Conservation (phyloP, 495 filamentous ascomycete species). For the Daldinia concentrica region DNA sequence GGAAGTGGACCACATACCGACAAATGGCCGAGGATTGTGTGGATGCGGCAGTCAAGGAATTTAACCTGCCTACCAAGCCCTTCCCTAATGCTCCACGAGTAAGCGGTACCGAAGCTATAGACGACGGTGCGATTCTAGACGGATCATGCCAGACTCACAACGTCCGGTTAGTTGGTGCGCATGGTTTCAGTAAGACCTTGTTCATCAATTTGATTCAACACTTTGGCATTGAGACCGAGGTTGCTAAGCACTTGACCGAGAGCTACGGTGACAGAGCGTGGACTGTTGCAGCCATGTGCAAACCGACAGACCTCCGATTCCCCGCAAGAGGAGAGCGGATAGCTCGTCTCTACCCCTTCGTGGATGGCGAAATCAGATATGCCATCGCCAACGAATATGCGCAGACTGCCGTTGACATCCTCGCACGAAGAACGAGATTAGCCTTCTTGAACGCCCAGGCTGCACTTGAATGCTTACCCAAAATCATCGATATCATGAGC, state of each 20-base stretch:
- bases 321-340: constrained; percentile 88
- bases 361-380: constrained; percentile 96
- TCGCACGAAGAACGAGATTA: constrained; percentile 86
- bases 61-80: constrained; percentile 72
- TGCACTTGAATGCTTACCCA: constrained; percentile 87
- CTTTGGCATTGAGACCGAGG: constrained; percentile 94
- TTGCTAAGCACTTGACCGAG: constrained; percentile 87
- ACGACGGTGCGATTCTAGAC: constrained; percentile 80
- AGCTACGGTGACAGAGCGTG: constrained; percentile 96
- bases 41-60: constrained; percentile 83
- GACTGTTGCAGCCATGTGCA: constrained; percentile 88
- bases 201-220: constrained; percentile 99
- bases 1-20: constrained; percentile 99
- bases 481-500: constrained; percentile 91
- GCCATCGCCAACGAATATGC: constrained; percentile 92
- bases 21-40: constrained; percentile 99
- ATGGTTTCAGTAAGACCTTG: constrained; percentile 92
- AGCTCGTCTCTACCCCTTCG: constrained; percentile 85
- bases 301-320: constrained; percentile 83
- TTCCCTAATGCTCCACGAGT: constrained; percentile 72
- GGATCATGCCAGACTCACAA: constrained; percentile 91
- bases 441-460: constrained; percentile 97
- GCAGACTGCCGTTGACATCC: constrained; percentile 90
- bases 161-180: constrained; percentile 89
- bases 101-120: constrained; percentile 77